Evolutionary conservation across 1,139 yeast species (phyloP).

Genomic region (Pneumocystis carinii): DNA sequence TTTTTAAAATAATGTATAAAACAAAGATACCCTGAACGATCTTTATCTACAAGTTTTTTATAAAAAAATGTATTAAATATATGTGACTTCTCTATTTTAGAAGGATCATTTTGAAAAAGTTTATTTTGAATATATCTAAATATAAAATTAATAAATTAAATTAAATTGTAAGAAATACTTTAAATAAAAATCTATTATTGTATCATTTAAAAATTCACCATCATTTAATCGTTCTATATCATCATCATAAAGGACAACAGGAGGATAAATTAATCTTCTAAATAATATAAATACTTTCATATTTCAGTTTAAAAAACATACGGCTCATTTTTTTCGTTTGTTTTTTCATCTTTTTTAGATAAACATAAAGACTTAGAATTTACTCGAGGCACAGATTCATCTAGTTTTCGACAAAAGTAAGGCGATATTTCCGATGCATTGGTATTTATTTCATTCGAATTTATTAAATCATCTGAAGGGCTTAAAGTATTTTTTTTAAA

Average conservation of each 20-base stretch:
- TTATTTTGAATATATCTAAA: slow-evolving; percentile 2
- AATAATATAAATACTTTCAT: not conserved
- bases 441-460: not conserved
- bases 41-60: slow-evolving; percentile 37
- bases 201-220: slow-evolving; percentile 29
- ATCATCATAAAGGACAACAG: slow-evolving; percentile 7
- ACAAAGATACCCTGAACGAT: slow-evolving; percentile 14
- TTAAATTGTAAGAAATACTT: slow-evolving; percentile 15
- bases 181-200: slow-evolving; percentile 28
- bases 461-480: not conserved
- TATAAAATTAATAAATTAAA: slow-evolving; percentile 7
- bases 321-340: not conserved
- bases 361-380: not conserved
- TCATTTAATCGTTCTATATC: slow-evolving; percentile 26
- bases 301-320: not conserved
- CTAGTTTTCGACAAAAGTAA: not conserved
- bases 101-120: slow-evolving; percentile 1
- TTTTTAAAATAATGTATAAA: not conserved
- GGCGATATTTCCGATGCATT: not conserved
- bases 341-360: not conserved
- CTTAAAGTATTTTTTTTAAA: not conserved
- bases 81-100: slow-evolving; percentile 30
- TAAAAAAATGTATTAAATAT: slow-evolving; percentile 77
- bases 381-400: not conserved
- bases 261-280: not conserved